Percentiles rank a stretch among this genome's conserved stretches.
These are phyloP conservation scores for Petunia hybrid DNA, from an alignment of 305 asterid genomes.

Conservation along the genomic window DNA sequence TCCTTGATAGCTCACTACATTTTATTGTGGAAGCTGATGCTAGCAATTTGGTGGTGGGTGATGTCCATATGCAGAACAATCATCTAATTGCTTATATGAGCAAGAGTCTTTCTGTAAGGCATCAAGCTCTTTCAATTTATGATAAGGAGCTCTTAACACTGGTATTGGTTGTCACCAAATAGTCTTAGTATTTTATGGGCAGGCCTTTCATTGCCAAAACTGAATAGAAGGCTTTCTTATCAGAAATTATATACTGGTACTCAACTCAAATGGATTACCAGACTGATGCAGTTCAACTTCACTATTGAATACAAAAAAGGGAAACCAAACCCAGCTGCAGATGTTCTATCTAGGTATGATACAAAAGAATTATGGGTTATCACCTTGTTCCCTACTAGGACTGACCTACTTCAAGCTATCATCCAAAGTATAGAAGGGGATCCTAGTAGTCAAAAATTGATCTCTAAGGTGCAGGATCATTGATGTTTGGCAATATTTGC, in stretches of 20 bases:
- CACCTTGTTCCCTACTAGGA: background rate
- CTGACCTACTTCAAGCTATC: too few relatives aligned
- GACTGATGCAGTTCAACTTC: background rate
- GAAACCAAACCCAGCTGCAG: background rate
- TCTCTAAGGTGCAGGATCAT: too few relatives aligned
- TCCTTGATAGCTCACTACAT: background rate
- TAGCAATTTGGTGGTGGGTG: background rate
- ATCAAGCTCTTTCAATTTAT: background rate
- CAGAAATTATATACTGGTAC: background rate
- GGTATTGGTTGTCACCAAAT: too few relatives aligned
- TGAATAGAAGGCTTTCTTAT: background rate
- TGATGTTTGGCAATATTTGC: too few relatives aligned
- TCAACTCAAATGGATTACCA: too few relatives aligned
- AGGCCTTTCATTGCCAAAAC: too few relatives aligned
- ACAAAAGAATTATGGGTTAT: background rate
- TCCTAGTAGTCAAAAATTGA: too few relatives aligned
- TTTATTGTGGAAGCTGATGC: conserved; percentile 6
- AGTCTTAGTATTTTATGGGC: too few relatives aligned
- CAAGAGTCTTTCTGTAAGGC: background rate
- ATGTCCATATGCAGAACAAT: background rate
- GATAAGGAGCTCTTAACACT: background rate
- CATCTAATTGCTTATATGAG: background rate
- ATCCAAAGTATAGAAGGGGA: too few relatives aligned
- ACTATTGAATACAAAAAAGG: background rate
- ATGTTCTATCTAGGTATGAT: background rate